Evolutionary conservation across 306 rosid genomes (phyloP).

Genomic region (Mimosa bimucronata): DNA sequence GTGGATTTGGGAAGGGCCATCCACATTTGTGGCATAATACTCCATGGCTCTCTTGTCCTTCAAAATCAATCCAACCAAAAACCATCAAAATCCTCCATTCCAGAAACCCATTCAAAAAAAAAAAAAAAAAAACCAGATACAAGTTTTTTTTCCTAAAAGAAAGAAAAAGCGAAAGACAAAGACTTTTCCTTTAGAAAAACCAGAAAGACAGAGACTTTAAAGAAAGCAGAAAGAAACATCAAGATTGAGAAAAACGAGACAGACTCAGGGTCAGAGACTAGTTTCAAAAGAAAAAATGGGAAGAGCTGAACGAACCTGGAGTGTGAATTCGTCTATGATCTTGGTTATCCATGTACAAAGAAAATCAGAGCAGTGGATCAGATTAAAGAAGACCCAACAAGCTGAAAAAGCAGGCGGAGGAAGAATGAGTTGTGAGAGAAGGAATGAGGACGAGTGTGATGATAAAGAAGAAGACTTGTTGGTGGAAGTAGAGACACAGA

Average conservation of each 20-base stretch:
- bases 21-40: conserved; percentile 70
- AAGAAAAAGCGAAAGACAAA: neutral
- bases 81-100: neutral
- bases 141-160: neutral
- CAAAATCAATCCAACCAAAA: conserved; percentile 32
- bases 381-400: neutral
- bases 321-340: conserved; percentile 28
- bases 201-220: conserved; percentile 24
- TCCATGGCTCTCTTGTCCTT: conserved; percentile 59
- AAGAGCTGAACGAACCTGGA: conserved; percentile 36
- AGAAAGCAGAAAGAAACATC: neutral
- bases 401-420: neutral
- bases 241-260: neutral
- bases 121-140: neutral
- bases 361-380: neutral
- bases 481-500: neutral
- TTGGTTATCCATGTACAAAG: conserved; percentile 31
- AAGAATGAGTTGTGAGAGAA: neutral
- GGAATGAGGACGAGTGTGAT: neutral
- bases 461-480: conserved; percentile 1
- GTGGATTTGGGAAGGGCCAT: conserved; percentile 69
- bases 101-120: neutral
- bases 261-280: neutral
- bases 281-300: neutral
- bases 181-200: conserved; percentile 26